Evolutionary conservation across 73 alveolate species (phyloP), one percentile per base, ranked within the genome.

Genomic region (Stentor roeselii): DNA sequence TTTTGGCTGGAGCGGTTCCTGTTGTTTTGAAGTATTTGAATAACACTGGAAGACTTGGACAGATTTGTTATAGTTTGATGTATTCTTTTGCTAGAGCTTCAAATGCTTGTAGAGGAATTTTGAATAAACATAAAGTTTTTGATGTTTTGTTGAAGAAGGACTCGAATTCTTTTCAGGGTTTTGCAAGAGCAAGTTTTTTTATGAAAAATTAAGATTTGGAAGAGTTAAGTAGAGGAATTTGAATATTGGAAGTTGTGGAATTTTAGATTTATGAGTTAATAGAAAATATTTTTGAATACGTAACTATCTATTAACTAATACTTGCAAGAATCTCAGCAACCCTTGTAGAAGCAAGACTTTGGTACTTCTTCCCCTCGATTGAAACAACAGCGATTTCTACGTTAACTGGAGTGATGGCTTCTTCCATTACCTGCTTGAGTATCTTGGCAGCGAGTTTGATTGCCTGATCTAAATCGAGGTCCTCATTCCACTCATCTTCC

Each of bases 351-450:
- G 80, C 21, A 36, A 67, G 59, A 30, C 87, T 75, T 75, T 80
- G 89, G 74, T 89, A 92, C 60, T 74, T 77, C 82, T 91, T 88
- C 36, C 87, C 90, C 39, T 60, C 83, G 42, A 91, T 85, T 59
- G 94, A 86, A 60, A 96, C 95, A 34, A 92, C 91, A 21, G 97
- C 91, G 40, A 96, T 84, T 90, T 96, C 99, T 40, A 94, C 96
- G 87, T 96, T 96, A 75, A 91, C 90, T 3, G 36, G 0, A 2
- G 76, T 86, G 40, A 86, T 89, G 37, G 84, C 96, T 86, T 96
- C 97, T 84, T 96, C 99, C 97, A 96, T 94, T 58, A 94, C 98
- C 78, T 92, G 94, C 91, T 96, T 96, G 50, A 96, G 93, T 41
- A 95, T 92, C 59, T 89, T 88, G 27, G 95, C 87, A 82, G 95